Conservation (phyloP, 352 stramenopile genomes). For the Phytophthora agathidicida region DNA sequence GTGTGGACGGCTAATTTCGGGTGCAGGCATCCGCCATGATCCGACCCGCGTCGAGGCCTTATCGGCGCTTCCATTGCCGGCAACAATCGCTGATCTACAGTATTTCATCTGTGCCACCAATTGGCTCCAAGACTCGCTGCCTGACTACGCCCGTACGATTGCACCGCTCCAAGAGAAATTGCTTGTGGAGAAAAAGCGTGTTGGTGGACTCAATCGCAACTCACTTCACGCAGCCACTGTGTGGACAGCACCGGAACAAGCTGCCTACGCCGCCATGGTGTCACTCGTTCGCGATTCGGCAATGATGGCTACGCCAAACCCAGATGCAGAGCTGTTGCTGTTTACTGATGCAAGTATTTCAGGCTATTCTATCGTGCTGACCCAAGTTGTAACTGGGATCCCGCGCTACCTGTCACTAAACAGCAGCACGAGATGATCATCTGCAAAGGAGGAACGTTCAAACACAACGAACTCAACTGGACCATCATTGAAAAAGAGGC, state of each 20-base stretch:
- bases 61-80: neutral
- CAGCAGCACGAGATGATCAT: neutral
- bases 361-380: too few relatives aligned
- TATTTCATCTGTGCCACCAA: neutral
- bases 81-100: neutral
- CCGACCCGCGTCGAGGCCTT: neutral
- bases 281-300: too few relatives aligned
- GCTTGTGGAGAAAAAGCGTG: too few relatives aligned
- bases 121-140: too few relatives aligned
- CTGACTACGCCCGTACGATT: too few relatives aligned
- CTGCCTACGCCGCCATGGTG: too few relatives aligned
- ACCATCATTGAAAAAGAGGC: too few relatives aligned
- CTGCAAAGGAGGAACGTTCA: neutral
- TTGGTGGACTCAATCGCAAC: too few relatives aligned
- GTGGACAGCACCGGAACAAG: too few relatives aligned
- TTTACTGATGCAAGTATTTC: slow-evolving; percentile 3
- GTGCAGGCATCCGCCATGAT: neutral
- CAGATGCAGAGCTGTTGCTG: neutral
- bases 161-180: too few relatives aligned
- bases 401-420: neutral
- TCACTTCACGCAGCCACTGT: too few relatives aligned
- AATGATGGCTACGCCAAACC: neutral
- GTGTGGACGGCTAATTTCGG: neutral
- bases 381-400: too few relatives aligned
- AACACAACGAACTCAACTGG: neutral